Evolutionary conservation across 2,329 filamentous ascomycete genomes (phyloP).

Genomic region (Trichoderma cornu-damae): DNA sequence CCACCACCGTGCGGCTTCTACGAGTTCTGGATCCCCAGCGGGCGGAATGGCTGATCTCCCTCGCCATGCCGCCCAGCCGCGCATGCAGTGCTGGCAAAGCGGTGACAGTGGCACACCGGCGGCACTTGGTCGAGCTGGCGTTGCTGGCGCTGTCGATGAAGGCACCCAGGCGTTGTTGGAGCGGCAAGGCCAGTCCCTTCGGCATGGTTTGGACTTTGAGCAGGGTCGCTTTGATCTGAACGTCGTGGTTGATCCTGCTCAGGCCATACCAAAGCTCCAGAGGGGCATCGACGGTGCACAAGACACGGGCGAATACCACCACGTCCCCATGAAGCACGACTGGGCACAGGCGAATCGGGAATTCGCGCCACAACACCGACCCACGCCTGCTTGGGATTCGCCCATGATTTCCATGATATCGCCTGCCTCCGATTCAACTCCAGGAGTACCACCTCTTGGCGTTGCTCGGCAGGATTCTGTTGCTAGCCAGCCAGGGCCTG

Average conservation of each 20-base stretch:
- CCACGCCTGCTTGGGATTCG: background rate
- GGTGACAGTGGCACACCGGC: conserved; percentile 1
- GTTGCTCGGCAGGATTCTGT: background rate
- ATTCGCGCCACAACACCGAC: conserved; percentile 11
- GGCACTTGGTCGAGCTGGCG: background rate
- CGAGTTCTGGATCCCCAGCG: background rate
- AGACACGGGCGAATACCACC: conserved; percentile 41
- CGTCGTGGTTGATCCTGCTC: conserved; percentile 62
- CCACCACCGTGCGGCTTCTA: conserved; percentile 12
- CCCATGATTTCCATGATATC: background rate
- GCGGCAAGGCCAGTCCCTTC: conserved; percentile 46
- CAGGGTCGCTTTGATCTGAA: conserved; percentile 66
- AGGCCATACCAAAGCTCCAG: conserved; percentile 46
- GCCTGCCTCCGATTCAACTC: conserved; percentile 4
- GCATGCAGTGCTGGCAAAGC: conserved; percentile 8
- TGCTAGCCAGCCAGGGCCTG: conserved; percentile 45
- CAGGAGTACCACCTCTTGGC: background rate
- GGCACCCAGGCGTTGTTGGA: conserved; percentile 29
- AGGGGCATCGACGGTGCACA: conserved; percentile 46
- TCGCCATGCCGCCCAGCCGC: background rate
- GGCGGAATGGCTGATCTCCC: background rate
- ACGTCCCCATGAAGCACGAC: conserved; percentile 49
- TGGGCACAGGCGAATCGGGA: conserved; percentile 35
- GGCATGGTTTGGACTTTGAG: conserved; percentile 55
- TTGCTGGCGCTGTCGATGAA: background rate